Evolutionary conservation across 768 basidiomycete species (phyloP).

Genomic region (Rhizopogon vesiculosus): DNA sequence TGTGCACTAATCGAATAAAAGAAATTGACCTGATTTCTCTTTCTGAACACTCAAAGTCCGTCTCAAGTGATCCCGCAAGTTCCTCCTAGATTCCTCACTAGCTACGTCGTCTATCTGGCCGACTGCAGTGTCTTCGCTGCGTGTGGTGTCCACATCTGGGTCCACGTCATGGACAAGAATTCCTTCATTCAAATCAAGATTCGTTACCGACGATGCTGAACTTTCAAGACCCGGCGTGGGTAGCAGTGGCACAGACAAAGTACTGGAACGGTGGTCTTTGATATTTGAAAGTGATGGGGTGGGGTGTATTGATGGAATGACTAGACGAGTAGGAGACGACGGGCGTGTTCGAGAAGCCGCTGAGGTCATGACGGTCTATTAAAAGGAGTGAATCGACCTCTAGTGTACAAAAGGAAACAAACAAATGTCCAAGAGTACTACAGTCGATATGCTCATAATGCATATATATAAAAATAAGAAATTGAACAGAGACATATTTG

Average conservation of each 20-base stretch:
- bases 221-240: slow-evolving; percentile 43
- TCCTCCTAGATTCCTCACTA: slow-evolving; percentile 59
- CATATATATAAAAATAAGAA: too few species aligned
- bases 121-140: slow-evolving; percentile 50
- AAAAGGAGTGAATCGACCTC: too few species aligned
- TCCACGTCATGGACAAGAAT: slow-evolving; percentile 71
- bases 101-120: slow-evolving; percentile 38
- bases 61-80: slow-evolving; percentile 66
- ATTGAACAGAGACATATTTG: too few species aligned
- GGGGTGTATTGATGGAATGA: background rate
- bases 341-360: background rate
- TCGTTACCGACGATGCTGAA: slow-evolving; percentile 67
- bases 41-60: slow-evolving; percentile 55
- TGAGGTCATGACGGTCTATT: background rate
- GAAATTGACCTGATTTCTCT: slow-evolving; percentile 40
- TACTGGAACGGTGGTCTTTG: background rate
- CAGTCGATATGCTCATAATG: too few species aligned
- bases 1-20: slow-evolving; percentile 2
- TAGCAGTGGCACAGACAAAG: slow-evolving; percentile 18
- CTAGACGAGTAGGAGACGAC: background rate
- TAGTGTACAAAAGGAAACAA: too few species aligned
- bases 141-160: slow-evolving; percentile 50
- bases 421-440: too few species aligned
- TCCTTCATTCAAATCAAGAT: slow-evolving; percentile 62
- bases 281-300: background rate